Conservation (phyloP, 768 basidiomycete species). For the Mycena albidolilacea region DNA sequence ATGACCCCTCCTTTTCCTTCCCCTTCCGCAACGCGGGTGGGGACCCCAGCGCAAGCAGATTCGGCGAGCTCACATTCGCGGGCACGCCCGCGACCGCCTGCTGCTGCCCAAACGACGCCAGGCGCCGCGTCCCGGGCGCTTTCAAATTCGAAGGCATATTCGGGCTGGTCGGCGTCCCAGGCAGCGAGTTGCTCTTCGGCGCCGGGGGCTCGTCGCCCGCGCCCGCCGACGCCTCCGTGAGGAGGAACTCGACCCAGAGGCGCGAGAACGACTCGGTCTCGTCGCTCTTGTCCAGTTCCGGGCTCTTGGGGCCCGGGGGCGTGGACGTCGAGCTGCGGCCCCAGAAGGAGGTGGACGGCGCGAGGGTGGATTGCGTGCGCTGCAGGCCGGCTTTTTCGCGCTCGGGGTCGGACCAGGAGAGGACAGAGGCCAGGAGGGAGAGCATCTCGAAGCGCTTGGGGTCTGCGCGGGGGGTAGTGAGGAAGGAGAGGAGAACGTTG, state of each 20-base stretch:
- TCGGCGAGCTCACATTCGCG: constrained; percentile 58
- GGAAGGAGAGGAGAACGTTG: constrained; percentile 92
- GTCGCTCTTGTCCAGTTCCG: constrained; percentile 83
- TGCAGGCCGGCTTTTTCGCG: constrained; percentile 93
- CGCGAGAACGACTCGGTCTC: constrained; percentile 98
- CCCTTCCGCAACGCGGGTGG: constrained; percentile 62
- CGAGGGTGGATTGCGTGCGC: constrained; percentile 54
- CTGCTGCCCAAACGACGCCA: constrained; percentile 54
- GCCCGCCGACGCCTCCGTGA: constrained; percentile 85
- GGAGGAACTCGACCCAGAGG: constrained; percentile 97
- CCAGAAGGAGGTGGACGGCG: constrained; percentile 58
- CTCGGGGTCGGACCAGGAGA: constrained; percentile 94
- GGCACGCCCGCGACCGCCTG: constrained; percentile 40
- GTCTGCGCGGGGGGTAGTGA: constrained; percentile 92
- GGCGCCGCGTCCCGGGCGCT: constrained; percentile 48
- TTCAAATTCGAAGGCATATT: constrained; percentile 41
- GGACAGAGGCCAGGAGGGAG: constrained; percentile 85
- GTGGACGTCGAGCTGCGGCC: constrained; percentile 56
- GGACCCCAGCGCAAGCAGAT: constrained; percentile 44
- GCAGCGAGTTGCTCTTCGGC: constrained; percentile 49
- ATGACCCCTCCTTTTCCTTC: constrained; percentile 46
- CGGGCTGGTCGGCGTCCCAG: constrained; percentile 52
- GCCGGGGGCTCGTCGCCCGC: constrained; percentile 42
- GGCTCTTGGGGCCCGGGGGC: constrained; percentile 50
- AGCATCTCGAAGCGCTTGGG: constrained; percentile 98